Percentiles rank a stretch among this genome's conserved stretches.
Evolutionary conservation across 805 yeast genomes (phyloP).

Genomic region (Pichia deserticola): DNA sequence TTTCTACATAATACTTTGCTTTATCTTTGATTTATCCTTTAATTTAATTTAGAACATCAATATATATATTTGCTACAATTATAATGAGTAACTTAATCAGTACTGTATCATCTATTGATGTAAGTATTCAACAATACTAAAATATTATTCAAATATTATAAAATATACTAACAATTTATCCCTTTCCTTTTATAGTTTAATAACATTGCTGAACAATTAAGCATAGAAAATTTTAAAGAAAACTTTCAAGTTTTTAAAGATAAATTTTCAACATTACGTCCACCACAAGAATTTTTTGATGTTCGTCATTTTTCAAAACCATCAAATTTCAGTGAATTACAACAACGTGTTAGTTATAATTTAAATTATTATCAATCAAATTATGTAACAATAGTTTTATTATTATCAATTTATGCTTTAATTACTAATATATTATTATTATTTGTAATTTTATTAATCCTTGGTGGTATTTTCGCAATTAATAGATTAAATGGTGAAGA

Average conservation of each 20-base stretch:
- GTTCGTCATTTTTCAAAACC: conserved; percentile 87
- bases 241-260: conserved; percentile 44
- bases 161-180: too few relatives aligned
- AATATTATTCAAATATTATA: too few relatives aligned
- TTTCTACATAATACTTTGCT: too few relatives aligned
- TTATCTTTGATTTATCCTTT: too few relatives aligned
- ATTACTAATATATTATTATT: conserved; percentile 78
- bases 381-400: conserved; percentile 64
- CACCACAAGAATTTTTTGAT: conserved; percentile 93
- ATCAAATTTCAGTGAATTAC: conserved; percentile 78
- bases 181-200: conserved; percentile 2
- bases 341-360: conserved; percentile 81
- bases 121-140: conserved; percentile 1
- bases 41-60: too few relatives aligned
- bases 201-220: conserved; percentile 40
- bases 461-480: conserved; percentile 73
- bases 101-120: conserved; percentile 9
- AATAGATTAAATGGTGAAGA: conserved; percentile 76
- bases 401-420: conserved; percentile 76
- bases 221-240: conserved; percentile 40
- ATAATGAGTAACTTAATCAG: conserved; percentile 5
- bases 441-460: conserved; percentile 71
- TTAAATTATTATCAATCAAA: conserved; percentile 82
- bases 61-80: neutral
- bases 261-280: conserved; percentile 64